These are phyloP conservation scores for Stagonosporopsis rhizophila DNA, from an alignment of 2,329 filamentous ascomycete genomes.

Conservation along the genomic window DNA sequence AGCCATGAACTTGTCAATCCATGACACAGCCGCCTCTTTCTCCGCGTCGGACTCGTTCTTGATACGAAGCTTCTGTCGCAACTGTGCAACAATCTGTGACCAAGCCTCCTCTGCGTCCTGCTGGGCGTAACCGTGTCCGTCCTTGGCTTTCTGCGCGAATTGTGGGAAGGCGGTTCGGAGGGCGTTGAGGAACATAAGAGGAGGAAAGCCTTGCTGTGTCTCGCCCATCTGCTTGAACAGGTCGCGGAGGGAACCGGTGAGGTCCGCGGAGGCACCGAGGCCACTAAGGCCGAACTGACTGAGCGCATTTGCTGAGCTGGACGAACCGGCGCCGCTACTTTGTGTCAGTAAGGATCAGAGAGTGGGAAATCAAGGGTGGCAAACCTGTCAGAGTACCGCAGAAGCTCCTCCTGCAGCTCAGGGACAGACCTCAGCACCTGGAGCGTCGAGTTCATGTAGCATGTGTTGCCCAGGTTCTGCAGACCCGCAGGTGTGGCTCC, in stretches of 20 bases:
- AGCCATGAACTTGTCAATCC: slow-evolving; percentile 89
- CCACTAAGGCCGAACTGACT: slow-evolving; percentile 64
- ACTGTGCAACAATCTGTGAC: slow-evolving; percentile 89
- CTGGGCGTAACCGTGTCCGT: slow-evolving; percentile 87
- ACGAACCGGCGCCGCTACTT: slow-evolving; percentile 39
- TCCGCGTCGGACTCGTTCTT: slow-evolving; percentile 57
- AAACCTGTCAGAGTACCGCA: slow-evolving; percentile 63
- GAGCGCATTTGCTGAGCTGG: slow-evolving; percentile 44
- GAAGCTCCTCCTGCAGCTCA: slow-evolving; percentile 82
- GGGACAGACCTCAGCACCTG: slow-evolving; percentile 88
- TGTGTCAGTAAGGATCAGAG: slow-evolving; percentile 20
- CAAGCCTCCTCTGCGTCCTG: slow-evolving; percentile 98
- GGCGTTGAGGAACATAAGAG: slow-evolving; percentile 80
- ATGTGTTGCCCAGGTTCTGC: slow-evolving; percentile 94
- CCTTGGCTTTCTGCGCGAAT: slow-evolving; percentile 87
- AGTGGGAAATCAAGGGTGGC: neutral
- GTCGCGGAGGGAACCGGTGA: slow-evolving; percentile 78
- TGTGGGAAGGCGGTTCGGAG: slow-evolving; percentile 85
- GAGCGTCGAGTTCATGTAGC: slow-evolving; percentile 97
- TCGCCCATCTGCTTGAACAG: slow-evolving; percentile 89
- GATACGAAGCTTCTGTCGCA: slow-evolving; percentile 78
- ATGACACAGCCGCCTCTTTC: slow-evolving; percentile 63
- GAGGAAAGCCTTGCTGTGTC: slow-evolving; percentile 86
- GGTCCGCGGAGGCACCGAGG: slow-evolving; percentile 68
- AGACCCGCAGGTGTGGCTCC: slow-evolving; percentile 88